Base-by-base conservation (phyloP, 441 rosid species). In the Daphne laureola region DNA sequence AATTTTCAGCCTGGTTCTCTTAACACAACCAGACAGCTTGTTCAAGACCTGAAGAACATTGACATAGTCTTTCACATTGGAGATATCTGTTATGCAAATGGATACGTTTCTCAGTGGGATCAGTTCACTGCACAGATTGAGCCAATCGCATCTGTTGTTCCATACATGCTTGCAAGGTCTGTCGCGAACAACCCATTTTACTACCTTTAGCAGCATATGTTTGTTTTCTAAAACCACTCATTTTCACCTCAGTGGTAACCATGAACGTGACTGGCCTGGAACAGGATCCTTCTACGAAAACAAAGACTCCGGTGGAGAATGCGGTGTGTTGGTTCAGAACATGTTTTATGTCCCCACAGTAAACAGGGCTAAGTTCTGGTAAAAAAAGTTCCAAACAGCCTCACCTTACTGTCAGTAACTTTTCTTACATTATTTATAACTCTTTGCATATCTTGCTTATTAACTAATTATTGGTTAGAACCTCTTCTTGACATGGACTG, bases 41-140 rank as follows among this genome's bases (percentile, higher is more conserved):
- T 84, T 55, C 79, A 65, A 54, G 98, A 89, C 68, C 64, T 86
- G 60, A 58, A 53, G 57, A 65, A 86, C 75, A 61, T 73, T 53
- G 90, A 89, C 73, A 81, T 86, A 53, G 86, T 89, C 45, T 86
- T 89, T 71, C 96, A 84, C 66, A 89, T 89, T 14, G 97, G 98
- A 64, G 98, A 92, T 54, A 51, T 92, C 44, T 55, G 86, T 4
- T 89, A 92, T 69, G 47, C 98, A 26, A 92, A 92, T 63, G 98
- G 98, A 31, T 92, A 89, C 61, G 38, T 92, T 67, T 88, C 98
- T 4, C 94, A 92, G 62, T 92, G 98, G 98, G 98, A 92, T 69
- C 98, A 92, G 57, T 88, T 92, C 75, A 92, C 98, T 25, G 82
- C 95, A 44, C 93, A 88, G 72, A 82, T 92, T 23, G 84, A 89